Conservation (phyloP, 2,329 filamentous ascomycete species). For the Fusarium chuoi region DNA sequence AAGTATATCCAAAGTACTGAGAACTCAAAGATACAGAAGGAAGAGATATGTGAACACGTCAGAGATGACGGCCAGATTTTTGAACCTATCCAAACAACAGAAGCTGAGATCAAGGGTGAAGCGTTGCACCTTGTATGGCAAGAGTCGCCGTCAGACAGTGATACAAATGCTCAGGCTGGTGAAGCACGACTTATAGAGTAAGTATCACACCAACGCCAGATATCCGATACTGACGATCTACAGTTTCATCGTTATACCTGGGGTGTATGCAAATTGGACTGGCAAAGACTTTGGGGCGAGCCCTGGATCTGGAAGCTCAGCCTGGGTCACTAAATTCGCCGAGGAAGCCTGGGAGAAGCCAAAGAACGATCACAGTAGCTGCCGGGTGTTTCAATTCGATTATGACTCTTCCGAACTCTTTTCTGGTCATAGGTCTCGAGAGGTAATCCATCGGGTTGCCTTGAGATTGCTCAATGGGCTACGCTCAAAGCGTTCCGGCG, state of each 20-base stretch:
- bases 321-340: background rate
- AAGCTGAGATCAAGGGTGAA: background rate
- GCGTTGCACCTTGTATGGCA: background rate
- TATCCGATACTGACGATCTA: rapidly evolving
- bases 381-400: background rate
- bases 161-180: too few relatives aligned
- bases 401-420: background rate
- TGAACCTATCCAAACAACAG: too few relatives aligned
- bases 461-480: background rate
- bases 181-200: background rate
- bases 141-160: background rate
- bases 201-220: rapidly evolving
- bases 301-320: constrained; percentile 1
- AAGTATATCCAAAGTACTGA: rapidly evolving
- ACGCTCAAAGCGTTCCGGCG: background rate
- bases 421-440: background rate
- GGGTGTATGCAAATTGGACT: background rate
- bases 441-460: background rate
- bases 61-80: too few relatives aligned
- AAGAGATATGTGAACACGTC: rapidly evolving
- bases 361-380: background rate
- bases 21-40: background rate
- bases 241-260: background rate
- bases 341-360: too few relatives aligned
- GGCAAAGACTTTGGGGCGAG: background rate